Evolutionary conservation across 768 basidiomycete species (phyloP), one percentile per base, ranked within the genome.

Genomic region (Rhodosporidiobolus sp.): DNA sequence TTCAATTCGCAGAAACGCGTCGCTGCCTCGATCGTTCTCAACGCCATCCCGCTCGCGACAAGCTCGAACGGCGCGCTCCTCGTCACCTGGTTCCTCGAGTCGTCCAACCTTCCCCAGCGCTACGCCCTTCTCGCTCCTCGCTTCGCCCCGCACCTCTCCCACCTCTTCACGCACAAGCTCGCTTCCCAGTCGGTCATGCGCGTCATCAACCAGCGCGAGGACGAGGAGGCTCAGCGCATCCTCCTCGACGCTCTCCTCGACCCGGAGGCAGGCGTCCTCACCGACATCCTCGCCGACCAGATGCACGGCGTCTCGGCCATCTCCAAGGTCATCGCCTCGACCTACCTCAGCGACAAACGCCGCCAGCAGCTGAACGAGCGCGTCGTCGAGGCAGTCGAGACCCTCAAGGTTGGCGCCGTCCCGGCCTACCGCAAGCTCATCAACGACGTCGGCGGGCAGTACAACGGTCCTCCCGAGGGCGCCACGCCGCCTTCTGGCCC

Each of bases 31-130:
- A 85, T 99, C 81, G 91, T 98, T 73, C 85, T 98, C 77, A 98
- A 99, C 83, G 95, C 94, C 11, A 96, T 98, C 67, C 94, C 95
- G 43, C 85, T 99, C 69, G 94, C 94, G 24, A 98, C 95, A 26
- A 97, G 96, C 80, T 93, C 95, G 17, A 99, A 99, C 78, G 96
- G 96, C 65, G 94, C 96, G 1, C 84, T 99, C 62, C 84, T 98
- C 67, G 83, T 99, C 66, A 98, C 94, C 20, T 99, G 96, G 96
- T 85, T 99, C 57, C 86, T 98, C 72, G 96, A 99, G 79, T 89
- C 91, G 1, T 96, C 94, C 57, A 88, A 88, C 74, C 91, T 99
- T 84, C 91, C 92, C 3, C 94, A 93, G n/a, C 87, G 96, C 55
- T 99, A 96, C 84, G 88, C 89, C 69, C 84, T 99, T 60, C 85